phyloP scores from a whole-genome alignment of 495 filamentous ascomycete species.

The Penicillium antarcticum region DNA sequence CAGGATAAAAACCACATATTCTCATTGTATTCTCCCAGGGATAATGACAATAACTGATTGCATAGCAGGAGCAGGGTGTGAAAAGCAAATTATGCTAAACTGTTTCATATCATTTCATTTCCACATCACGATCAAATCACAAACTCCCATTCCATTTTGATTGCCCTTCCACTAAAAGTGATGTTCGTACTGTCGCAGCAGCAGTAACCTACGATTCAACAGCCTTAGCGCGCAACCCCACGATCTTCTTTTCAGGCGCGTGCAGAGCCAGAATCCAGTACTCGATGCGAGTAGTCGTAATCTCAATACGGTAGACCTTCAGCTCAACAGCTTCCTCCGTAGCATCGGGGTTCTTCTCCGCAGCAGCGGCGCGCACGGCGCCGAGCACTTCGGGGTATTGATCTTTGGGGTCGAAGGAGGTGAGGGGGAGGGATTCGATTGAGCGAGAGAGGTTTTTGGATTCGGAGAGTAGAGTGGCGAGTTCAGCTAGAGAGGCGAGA shows the following conservation, averaged over 20 bases:
- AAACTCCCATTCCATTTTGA: not conserved
- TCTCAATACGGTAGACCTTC: constrained; percentile 66
- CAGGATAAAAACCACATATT: no score
- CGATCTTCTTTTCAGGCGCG: constrained; percentile 51
- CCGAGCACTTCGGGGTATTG: constrained; percentile 28
- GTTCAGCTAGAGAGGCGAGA: constrained; percentile 22
- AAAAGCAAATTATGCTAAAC: no score
- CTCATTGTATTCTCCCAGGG: no score
- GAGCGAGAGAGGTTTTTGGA: constrained; percentile 25
- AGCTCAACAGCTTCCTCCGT: constrained; percentile 55
- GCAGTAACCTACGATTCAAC: constrained; percentile 59
- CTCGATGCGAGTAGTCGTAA: constrained; percentile 60
- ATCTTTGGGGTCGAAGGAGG: constrained; percentile 40
- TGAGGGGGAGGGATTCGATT: constrained; percentile 33
- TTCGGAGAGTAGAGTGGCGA: constrained; percentile 39
- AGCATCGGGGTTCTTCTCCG: constrained; percentile 17
- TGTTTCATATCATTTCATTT: not conserved
- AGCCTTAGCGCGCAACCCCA: constrained; percentile 71
- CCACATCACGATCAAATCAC: not conserved
- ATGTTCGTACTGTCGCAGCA: no score
- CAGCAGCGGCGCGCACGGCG: constrained; percentile 34
- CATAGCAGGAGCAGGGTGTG: no score
- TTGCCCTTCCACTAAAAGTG: no score
- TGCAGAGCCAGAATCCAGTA: constrained; percentile 71
- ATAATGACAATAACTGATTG: no score